Base-by-base conservation (phyloP, 176 grass and related monocot species). In the Cenchrus fungigraminus region DNA sequence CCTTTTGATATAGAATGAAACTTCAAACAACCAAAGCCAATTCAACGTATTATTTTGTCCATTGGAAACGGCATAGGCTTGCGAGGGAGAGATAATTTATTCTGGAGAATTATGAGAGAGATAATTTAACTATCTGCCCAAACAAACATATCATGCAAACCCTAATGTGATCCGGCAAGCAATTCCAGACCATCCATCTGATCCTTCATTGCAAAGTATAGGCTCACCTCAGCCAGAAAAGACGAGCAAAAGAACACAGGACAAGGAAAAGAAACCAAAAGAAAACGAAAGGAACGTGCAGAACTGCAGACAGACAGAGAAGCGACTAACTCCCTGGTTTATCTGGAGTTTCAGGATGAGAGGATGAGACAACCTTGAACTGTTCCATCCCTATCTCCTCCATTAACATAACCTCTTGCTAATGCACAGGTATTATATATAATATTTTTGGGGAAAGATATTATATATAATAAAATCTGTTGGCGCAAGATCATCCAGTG, bases 351-450 rank as follows among this genome's bases (percentile, higher is more conserved):
- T 77, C 54, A 59, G 71, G 70, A 87, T 68, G 49, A 9, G 52
- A 8, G 12, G 52, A 61, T 58, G 42, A 59, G 29, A 62, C 17
- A 62, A 69, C 20, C 45, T 31, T 85, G 19, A 32, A 37, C 45
- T 31, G 87, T 42, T 69, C 43, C 76, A 76, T 68, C 70, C 60
- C 77, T 80, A 85, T 85, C 87, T 84, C 37, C 42, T 85, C 15
- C 53, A 60, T 53, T 81, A 73, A 80, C 52, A 52, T 51, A 45
- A 22, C 9, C 59, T 69, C 61, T 29, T 62, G 9, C 19, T 52
- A 60, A 13, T 1, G 37, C 37, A 62, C 17, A 54, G 43, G 69
- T 53, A 84, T 76, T 13, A 59, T 89, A 69, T 29, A 6, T 31
- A 68, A 6, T 15, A 68, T 25, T 25, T 25, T 25, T 25, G 25